Evolutionary conservation across 1,139 yeast genomes (phyloP).

Genomic region (Diutina catenulata): DNA sequence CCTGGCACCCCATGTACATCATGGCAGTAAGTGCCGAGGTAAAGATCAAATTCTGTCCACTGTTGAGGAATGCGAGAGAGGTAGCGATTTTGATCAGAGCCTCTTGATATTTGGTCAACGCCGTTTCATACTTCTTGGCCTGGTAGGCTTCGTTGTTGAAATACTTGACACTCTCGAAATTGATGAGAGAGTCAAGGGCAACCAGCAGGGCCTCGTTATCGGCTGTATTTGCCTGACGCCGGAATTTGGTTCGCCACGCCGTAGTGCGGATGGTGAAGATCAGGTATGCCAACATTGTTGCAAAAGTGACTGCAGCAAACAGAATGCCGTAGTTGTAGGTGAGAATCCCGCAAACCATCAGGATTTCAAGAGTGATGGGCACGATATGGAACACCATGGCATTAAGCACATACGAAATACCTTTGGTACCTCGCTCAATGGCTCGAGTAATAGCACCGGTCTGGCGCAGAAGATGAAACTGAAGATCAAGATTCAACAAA

Average conservation of each 20-base stretch:
- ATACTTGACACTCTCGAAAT: conserved; percentile 89
- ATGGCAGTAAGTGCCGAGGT: conserved; percentile 87
- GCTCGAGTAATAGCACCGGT: conserved; percentile 96
- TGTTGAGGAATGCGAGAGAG: conserved; percentile 77
- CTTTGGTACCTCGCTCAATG: conserved; percentile 95
- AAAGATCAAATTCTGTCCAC: conserved; percentile 89
- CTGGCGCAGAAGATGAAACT: conserved; percentile 82
- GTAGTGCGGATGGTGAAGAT: conserved; percentile 85
- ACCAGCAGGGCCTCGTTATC: conserved; percentile 92
- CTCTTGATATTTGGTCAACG: conserved; percentile 65
- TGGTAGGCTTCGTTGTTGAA: conserved; percentile 83
- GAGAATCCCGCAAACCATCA: conserved; percentile 85
- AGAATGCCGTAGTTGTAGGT: conserved; percentile 84
- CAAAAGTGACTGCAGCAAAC: conserved; percentile 81
- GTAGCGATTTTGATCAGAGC: conserved; percentile 86
- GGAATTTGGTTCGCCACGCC: conserved; percentile 89
- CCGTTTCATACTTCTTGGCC: conserved; percentile 67
- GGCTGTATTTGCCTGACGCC: conserved; percentile 86
- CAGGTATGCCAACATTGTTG: conserved; percentile 82
- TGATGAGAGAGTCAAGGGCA: conserved; percentile 86
- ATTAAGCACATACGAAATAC: conserved; percentile 82
- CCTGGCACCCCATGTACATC: conserved; percentile 99
- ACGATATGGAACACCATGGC: conserved; percentile 96
- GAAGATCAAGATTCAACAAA: conserved; percentile 70
- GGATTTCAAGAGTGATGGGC: conserved; percentile 85